phyloP scores from a whole-genome alignment of 202 grass and related monocot genomes.

The Carex arenaria region DNA sequence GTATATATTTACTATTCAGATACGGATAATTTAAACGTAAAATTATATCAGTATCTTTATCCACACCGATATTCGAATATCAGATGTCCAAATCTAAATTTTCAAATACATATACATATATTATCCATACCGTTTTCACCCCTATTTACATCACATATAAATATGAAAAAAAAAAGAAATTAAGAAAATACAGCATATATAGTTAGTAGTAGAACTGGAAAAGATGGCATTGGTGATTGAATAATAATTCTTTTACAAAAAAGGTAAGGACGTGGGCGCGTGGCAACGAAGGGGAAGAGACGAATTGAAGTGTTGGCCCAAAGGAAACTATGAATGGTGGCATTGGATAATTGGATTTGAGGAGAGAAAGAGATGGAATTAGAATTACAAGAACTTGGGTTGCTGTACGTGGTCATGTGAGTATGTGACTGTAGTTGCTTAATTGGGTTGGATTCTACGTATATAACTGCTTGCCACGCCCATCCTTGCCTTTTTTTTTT shows the following conservation, averaged over 20 bases:
- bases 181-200: too few species aligned
- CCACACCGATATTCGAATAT: too few species aligned
- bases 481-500: not conserved
- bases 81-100: too few species aligned
- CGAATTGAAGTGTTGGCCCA: not conserved
- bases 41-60: too few species aligned
- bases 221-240: not conserved
- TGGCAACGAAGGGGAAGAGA: not conserved
- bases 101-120: too few species aligned
- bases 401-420: not conserved
- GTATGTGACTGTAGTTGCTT: not conserved
- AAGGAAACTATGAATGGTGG: not conserved
- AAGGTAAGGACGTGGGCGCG: not conserved
- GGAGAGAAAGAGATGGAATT: not conserved
- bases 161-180: not conserved
- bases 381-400: not conserved
- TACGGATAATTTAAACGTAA: too few species aligned
- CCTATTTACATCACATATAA: not conserved
- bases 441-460: not conserved
- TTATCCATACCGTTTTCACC: too few species aligned
- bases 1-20: too few species aligned
- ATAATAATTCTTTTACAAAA: not conserved
- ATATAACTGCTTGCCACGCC: not conserved
- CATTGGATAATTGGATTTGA: not conserved
- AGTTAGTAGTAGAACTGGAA: not conserved